These are phyloP conservation scores for Lactifluus piperatus DNA, from an alignment of 768 basidiomycete species.

Conservation along the genomic window DNA sequence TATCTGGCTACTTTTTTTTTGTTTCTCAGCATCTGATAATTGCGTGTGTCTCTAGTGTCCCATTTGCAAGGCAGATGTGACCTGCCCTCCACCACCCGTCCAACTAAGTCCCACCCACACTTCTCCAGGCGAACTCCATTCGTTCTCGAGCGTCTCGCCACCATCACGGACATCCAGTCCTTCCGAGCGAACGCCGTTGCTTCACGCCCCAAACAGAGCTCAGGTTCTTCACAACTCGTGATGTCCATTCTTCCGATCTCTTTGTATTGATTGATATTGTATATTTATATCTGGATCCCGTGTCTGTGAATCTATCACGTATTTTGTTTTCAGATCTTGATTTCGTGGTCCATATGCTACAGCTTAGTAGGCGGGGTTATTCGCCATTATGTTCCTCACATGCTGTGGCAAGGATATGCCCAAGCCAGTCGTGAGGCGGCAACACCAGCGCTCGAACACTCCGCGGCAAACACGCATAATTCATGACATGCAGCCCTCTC, in stretches of 20 bases:
- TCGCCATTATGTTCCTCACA: not conserved
- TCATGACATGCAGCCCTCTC: not conserved
- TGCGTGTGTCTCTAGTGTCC: conserved; percentile 53
- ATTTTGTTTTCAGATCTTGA: conserved; percentile 13
- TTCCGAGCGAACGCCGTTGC: conserved; percentile 14
- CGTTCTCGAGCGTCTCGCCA: not conserved
- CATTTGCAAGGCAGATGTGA: conserved; percentile 88
- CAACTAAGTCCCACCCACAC: conserved; percentile 3
- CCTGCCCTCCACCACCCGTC: conserved; percentile 40
- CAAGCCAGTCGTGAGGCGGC: not conserved
- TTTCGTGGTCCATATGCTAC: not conserved
- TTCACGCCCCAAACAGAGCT: not conserved
- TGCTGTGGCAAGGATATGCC: not conserved
- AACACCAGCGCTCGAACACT: not conserved
- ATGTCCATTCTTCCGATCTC: conserved; percentile 6
- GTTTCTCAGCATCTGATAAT: conserved; percentile 1
- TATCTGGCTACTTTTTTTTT: conserved; percentile 9
- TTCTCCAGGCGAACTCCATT: not conserved
- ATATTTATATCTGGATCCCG: conserved; percentile 14
- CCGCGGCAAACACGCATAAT: not conserved
- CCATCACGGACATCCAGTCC: conserved; percentile 8
- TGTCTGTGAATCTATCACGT: conserved; percentile 11
- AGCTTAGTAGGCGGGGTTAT: not conserved
- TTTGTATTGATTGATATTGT: conserved; percentile 15
- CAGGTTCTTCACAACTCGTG: conserved; percentile 10